A percentile compares a stretch with the other conserved stretches of the same genome.
These are phyloP conservation scores for Penicillium parvum DNA, from an alignment of 495 filamentous ascomycete species.

Conservation along the genomic window DNA sequence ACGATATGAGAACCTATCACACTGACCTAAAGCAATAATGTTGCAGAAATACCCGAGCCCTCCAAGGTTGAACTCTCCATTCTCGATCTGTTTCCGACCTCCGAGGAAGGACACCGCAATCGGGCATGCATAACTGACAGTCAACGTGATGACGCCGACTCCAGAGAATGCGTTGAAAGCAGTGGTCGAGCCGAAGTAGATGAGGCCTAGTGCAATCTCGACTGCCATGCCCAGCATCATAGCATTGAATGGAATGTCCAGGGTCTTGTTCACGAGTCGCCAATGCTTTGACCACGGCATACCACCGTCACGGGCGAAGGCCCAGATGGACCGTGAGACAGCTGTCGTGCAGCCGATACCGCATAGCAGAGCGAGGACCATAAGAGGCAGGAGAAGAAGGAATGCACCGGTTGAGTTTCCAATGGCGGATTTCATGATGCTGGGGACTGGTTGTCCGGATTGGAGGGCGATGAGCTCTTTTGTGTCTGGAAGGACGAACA, in stretches of 20 bases:
- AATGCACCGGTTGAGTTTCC: constrained; percentile 49
- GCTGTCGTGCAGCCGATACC: constrained; percentile 61
- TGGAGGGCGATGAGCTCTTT: constrained; percentile 48
- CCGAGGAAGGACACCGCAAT: constrained; percentile 47
- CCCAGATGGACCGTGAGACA: constrained; percentile 57
- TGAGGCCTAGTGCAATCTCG: constrained; percentile 50
- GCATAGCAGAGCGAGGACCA: constrained; percentile 63
- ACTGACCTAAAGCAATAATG: constrained; percentile 49
- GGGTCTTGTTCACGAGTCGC: constrained; percentile 43
- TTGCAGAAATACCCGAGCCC: constrained; percentile 52
- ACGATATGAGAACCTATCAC: background rate
- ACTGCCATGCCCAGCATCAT: constrained; percentile 47
- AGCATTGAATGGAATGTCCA: constrained; percentile 49
- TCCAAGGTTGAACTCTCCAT: constrained; percentile 53
- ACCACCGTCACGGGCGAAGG: constrained; percentile 55
- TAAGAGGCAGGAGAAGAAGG: constrained; percentile 59
- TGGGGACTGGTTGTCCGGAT: constrained; percentile 40
- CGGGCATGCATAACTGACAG: constrained; percentile 49
- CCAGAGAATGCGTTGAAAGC: constrained; percentile 58
- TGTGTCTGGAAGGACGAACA: constrained; percentile 56
- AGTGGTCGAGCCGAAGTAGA: constrained; percentile 52
- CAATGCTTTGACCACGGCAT: constrained; percentile 58
- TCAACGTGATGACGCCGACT: constrained; percentile 54
- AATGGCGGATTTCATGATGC: constrained; percentile 15
- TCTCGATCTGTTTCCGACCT: constrained; percentile 43